phyloP scores from a whole-genome alignment of 1,284 basidiomycete genomes.

The Pseudozyma sp. region DNA sequence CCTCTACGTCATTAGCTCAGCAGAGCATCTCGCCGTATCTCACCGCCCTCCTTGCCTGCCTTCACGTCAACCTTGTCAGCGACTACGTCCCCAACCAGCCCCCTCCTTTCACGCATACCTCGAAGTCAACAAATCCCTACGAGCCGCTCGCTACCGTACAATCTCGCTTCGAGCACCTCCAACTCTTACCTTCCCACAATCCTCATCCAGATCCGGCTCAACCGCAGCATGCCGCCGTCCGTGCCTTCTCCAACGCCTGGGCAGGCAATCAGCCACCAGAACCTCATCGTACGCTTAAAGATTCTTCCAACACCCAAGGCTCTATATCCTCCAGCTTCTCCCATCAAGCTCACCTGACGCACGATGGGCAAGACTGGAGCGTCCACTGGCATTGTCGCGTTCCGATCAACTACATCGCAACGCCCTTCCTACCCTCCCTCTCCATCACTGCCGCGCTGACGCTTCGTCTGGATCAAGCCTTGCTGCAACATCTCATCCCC shows the following conservation, averaged over 20 bases:
- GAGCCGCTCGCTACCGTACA: constrained; percentile 38
- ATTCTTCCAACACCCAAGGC: constrained; percentile 4
- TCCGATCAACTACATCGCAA: constrained; percentile 43
- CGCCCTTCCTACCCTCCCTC: constrained; percentile 38
- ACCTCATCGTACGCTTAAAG: constrained; percentile 32
- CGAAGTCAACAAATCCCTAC: constrained; percentile 35
- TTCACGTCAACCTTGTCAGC: constrained; percentile 37
- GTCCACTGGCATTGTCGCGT: constrained; percentile 39
- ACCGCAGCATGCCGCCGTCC: constrained; percentile 25
- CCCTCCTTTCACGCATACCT: not conserved
- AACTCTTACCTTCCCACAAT: constrained; percentile 31
- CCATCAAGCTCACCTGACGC: constrained; percentile 20
- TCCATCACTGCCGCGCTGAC: constrained; percentile 42
- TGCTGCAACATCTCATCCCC: constrained; percentile 28
- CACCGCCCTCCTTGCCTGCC: constrained; percentile 29
- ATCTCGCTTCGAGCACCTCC: constrained; percentile 20
- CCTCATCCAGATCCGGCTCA: constrained; percentile 15
- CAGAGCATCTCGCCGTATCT: constrained; percentile 29
- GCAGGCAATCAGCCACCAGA: constrained; percentile 35
- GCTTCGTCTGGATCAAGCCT: constrained; percentile 21
- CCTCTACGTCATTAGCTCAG: constrained; percentile 6
- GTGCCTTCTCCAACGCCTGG: constrained; percentile 43
- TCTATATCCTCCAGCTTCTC: constrained; percentile 4
- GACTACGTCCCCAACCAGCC: constrained; percentile 38
- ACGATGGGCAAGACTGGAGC: constrained; percentile 29